phyloP scores from a whole-genome alignment of 805 yeast species.

The Blastobotrys muscicola region DNA sequence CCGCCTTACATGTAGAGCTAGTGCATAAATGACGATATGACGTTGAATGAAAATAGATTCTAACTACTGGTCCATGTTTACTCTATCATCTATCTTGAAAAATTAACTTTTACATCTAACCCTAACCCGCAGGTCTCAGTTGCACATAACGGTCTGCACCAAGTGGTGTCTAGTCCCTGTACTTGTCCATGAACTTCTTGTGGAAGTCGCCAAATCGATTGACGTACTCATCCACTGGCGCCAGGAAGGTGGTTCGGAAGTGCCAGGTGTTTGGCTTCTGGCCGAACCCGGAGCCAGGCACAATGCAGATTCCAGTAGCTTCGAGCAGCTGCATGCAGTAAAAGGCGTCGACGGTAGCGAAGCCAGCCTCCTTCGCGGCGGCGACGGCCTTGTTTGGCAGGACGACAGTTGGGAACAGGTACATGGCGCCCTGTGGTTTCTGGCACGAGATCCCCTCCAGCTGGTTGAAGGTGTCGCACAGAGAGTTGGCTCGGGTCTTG shows the following conservation, averaged over 20 bases:
- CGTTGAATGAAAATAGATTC: background rate
- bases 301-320: slow-evolving; percentile 89
- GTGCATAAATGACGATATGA: background rate
- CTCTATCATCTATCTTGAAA: background rate
- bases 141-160: background rate
- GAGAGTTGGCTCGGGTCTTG: slow-evolving; percentile 47
- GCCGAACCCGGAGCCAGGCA: slow-evolving; percentile 97
- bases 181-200: slow-evolving; percentile 52
- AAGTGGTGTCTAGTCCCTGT: slow-evolving; percentile 15
- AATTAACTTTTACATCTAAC: background rate
- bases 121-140: background rate
- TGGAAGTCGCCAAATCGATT: slow-evolving; percentile 74
- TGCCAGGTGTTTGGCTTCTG: slow-evolving; percentile 86
- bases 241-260: slow-evolving; percentile 90
- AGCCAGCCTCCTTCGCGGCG: slow-evolving; percentile 46
- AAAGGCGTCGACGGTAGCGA: slow-evolving; percentile 69
- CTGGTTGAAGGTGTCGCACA: slow-evolving; percentile 60
- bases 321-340: slow-evolving; percentile 82
- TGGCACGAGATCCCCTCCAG: slow-evolving; percentile 83
- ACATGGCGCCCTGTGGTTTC: slow-evolving; percentile 96
- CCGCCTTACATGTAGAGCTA: too few relatives aligned
- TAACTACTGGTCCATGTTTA: background rate
- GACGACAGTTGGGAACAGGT: slow-evolving; percentile 73
- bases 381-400: slow-evolving; percentile 55
- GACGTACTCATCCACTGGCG: slow-evolving; percentile 92